A percentile compares a stretch with the other conserved stretches of the same genome.
Conservation (phyloP, 345 rosid species). For the Microthlaspi erraticum region DNA sequence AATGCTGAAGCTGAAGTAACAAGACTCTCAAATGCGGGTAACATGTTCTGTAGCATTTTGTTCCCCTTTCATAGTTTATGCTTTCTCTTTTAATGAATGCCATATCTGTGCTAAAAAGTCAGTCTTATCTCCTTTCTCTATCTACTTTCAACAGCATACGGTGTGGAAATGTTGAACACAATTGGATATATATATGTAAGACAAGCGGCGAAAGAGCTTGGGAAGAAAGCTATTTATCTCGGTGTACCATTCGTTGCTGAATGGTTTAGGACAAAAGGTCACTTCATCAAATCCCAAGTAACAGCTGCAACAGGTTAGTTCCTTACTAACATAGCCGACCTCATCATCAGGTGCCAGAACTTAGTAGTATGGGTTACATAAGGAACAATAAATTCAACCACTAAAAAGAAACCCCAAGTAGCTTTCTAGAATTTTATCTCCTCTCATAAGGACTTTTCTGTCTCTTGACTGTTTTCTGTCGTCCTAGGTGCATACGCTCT, state of each 20-base stretch:
- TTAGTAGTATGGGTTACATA: background rate
- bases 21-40: slow-evolving; percentile 92
- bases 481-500: slow-evolving; percentile 88
- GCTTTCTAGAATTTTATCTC: slow-evolving; percentile 21
- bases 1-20: slow-evolving; percentile 84
- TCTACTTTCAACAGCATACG: slow-evolving; percentile 71
- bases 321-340: slow-evolving; percentile 72
- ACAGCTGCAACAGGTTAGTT: slow-evolving; percentile 95
- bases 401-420: slow-evolving; percentile 16
- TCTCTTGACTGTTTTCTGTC: slow-evolving; percentile 22
- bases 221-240: slow-evolving; percentile 80
- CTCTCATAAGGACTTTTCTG: slow-evolving; percentile 22
- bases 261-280: slow-evolving; percentile 98
- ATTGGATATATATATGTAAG: slow-evolving; percentile 90
- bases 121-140: slow-evolving; percentile 14
- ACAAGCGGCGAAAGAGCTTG: slow-evolving; percentile 97
- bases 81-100: slow-evolving; percentile 22
- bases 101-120: background rate
- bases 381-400: slow-evolving; percentile 14
- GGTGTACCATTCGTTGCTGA: slow-evolving; percentile 96
- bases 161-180: slow-evolving; percentile 93
- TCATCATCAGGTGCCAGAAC: slow-evolving; percentile 42
- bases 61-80: slow-evolving; percentile 9
- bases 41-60: slow-evolving; percentile 25
- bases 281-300: slow-evolving; percentile 91